Percentiles rank a stretch among this genome's conserved stretches.
Evolutionary conservation across 2,329 filamentous ascomycete species (phyloP).

Genomic region (Ilyonectria sp.): DNA sequence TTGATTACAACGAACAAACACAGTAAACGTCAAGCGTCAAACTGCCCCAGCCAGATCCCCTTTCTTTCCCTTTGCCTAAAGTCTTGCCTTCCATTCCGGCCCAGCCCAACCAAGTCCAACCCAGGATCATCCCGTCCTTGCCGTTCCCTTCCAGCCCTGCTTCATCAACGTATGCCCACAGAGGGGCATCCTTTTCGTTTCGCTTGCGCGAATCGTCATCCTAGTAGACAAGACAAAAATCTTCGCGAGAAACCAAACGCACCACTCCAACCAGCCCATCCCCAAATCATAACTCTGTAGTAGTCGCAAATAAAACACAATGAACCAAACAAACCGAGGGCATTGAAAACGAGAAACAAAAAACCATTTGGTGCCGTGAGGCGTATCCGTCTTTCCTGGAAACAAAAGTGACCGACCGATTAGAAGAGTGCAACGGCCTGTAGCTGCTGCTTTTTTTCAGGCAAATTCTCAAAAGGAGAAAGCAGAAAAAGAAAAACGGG

Average conservation of each 20-base stretch:
- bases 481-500: slow-evolving; percentile 27
- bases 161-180: slow-evolving; percentile 24
- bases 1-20: slow-evolving; percentile 36
- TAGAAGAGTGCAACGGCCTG: slow-evolving; percentile 40
- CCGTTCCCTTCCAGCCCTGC: slow-evolving; percentile 19
- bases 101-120: slow-evolving; percentile 20
- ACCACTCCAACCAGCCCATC: slow-evolving; percentile 13
- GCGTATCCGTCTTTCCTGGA: slow-evolving; percentile 56
- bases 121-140: slow-evolving; percentile 14
- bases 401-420: slow-evolving; percentile 48
- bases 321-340: slow-evolving; percentile 37
- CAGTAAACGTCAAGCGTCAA: slow-evolving; percentile 25
- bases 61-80: slow-evolving; percentile 6
- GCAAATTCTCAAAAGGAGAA: slow-evolving; percentile 33
- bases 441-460: slow-evolving; percentile 41
- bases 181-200: slow-evolving; percentile 22
- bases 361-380: slow-evolving; percentile 56
- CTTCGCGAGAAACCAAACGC: slow-evolving; percentile 19
- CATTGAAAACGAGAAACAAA: slow-evolving; percentile 40
- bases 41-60: slow-evolving; percentile 28
- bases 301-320: slow-evolving; percentile 14
- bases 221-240: slow-evolving; percentile 29
- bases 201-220: slow-evolving; percentile 35
- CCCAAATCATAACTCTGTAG: slow-evolving; percentile 20
- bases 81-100: slow-evolving; percentile 23